Evolutionary conservation across 768 basidiomycete genomes (phyloP).

Genomic region (Collybia sordida): DNA sequence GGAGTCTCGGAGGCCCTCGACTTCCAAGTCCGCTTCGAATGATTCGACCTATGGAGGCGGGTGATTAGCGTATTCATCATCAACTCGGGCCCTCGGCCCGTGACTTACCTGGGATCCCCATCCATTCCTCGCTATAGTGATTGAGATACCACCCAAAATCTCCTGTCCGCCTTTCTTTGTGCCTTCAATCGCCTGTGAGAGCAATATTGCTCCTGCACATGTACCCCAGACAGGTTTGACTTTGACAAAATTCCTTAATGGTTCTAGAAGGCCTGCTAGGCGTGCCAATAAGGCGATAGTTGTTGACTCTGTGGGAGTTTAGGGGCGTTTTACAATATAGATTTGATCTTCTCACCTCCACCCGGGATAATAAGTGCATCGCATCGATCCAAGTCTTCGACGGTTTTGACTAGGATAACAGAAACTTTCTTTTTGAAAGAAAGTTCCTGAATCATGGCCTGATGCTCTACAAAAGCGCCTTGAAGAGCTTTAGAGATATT

Average conservation of each 20-base stretch:
- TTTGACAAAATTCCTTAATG: slow-evolving; percentile 70
- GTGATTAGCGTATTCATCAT: too few relatives aligned
- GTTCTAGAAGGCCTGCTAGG: slow-evolving; percentile 76
- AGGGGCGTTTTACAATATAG: not conserved
- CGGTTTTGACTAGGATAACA: slow-evolving; percentile 65
- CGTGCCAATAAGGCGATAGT: slow-evolving; percentile 81
- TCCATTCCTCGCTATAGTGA: slow-evolving; percentile 84
- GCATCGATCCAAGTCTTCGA: slow-evolving; percentile 72
- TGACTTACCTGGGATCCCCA: slow-evolving; percentile 86
- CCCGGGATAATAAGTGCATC: slow-evolving; percentile 92
- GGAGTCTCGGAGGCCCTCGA: slow-evolving; percentile 61
- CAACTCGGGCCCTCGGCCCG: not conserved
- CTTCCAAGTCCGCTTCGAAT: slow-evolving; percentile 76
- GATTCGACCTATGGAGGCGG: slow-evolving; percentile 68
- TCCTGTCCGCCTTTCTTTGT: slow-evolving; percentile 89
- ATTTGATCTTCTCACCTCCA: slow-evolving; percentile 51
- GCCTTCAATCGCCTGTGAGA: slow-evolving; percentile 71
- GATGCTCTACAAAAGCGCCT: slow-evolving; percentile 91
- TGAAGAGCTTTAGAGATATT: slow-evolving; percentile 68
- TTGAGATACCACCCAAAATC: slow-evolving; percentile 74
- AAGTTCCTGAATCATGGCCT: slow-evolving; percentile 62
- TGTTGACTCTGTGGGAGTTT: slow-evolving; percentile 68
- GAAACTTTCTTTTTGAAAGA: slow-evolving; percentile 42
- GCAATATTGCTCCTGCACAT: slow-evolving; percentile 91
- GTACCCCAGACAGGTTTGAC: slow-evolving; percentile 90